Evolutionary conservation across 768 basidiomycete genomes (phyloP).

Genomic region (Tulasnella sp.): DNA sequence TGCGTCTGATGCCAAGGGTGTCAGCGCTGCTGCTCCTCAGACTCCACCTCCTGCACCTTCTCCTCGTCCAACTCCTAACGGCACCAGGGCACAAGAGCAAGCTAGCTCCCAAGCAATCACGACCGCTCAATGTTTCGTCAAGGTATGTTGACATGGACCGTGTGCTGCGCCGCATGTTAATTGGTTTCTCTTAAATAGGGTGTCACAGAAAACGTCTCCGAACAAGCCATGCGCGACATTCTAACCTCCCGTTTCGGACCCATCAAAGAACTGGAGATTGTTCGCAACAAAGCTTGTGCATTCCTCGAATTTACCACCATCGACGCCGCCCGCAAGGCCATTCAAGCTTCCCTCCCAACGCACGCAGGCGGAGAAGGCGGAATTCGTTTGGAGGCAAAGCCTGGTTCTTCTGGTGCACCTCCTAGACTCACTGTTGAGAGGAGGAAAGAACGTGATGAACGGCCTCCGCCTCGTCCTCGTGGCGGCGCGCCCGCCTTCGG

Average conservation of each 20-base stretch:
- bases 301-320: conserved; percentile 83
- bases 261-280: conserved; percentile 84
- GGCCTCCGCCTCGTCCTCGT: conserved; percentile 58
- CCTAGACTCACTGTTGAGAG: conserved; percentile 74
- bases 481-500: conserved; percentile 52
- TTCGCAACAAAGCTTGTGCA: conserved; percentile 83
- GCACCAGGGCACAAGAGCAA: conserved; percentile 45
- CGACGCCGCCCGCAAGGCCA: conserved; percentile 82
- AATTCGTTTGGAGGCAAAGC: conserved; percentile 67
- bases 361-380: conserved; percentile 85
- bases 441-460: conserved; percentile 86
- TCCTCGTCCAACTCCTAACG: conserved; percentile 24
- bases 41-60: conserved; percentile 38
- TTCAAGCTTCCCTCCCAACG: conserved; percentile 63
- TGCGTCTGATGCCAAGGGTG: conserved; percentile 70
- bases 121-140: conserved; percentile 86
- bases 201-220: conserved; percentile 64
- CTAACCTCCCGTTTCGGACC: conserved; percentile 68
- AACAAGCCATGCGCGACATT: conserved; percentile 47
- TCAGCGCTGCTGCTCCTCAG: conserved; percentile 55
- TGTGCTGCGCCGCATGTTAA: background rate
- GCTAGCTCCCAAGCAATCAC: conserved; percentile 57
- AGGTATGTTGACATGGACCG: conserved; percentile 47
- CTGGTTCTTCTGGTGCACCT: conserved; percentile 44
- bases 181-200: conserved; percentile 46